Evolutionary conservation across 495 filamentous ascomycete genomes (phyloP).

Genomic region (Jackrogersella multiformis): DNA sequence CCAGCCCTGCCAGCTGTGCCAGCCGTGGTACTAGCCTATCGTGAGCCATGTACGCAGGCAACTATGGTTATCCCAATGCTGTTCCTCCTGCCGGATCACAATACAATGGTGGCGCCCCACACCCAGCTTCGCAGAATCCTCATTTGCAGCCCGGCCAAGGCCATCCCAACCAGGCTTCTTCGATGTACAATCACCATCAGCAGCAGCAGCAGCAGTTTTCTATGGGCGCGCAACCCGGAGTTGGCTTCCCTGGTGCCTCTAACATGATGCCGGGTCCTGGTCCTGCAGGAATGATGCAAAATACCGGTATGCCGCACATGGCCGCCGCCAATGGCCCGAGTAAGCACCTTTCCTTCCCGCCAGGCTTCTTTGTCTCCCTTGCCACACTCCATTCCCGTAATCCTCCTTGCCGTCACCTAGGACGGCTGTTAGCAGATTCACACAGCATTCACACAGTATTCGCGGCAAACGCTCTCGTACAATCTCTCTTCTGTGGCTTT

Average conservation of each 20-base stretch:
- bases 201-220: slow-evolving; percentile 59
- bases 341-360: slow-evolving; percentile 49
- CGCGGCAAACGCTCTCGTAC: neutral
- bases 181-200: slow-evolving; percentile 55
- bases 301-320: slow-evolving; percentile 62
- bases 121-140: slow-evolving; percentile 52
- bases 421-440: slow-evolving; percentile 22
- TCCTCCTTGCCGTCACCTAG: slow-evolving; percentile 10
- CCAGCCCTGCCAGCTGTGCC: slow-evolving; percentile 50
- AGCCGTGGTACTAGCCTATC: slow-evolving; percentile 47
- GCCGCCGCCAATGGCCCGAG: slow-evolving; percentile 59
- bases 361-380: slow-evolving; percentile 33
- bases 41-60: slow-evolving; percentile 60
- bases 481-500: slow-evolving; percentile 17
- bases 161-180: slow-evolving; percentile 50
- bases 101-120: slow-evolving; percentile 61
- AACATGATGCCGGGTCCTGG: slow-evolving; percentile 61
- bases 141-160: slow-evolving; percentile 58
- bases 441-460: slow-evolving; percentile 7
- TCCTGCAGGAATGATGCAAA: slow-evolving; percentile 65
- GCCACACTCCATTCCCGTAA: slow-evolving; percentile 24
- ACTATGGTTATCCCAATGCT: slow-evolving; percentile 61
- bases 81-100: slow-evolving; percentile 51
- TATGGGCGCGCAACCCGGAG: slow-evolving; percentile 54
- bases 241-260: slow-evolving; percentile 51